These are phyloP conservation scores for Monosporozyma yasuniensis DNA, from an alignment of 805 yeast species.

Conservation along the genomic window DNA sequence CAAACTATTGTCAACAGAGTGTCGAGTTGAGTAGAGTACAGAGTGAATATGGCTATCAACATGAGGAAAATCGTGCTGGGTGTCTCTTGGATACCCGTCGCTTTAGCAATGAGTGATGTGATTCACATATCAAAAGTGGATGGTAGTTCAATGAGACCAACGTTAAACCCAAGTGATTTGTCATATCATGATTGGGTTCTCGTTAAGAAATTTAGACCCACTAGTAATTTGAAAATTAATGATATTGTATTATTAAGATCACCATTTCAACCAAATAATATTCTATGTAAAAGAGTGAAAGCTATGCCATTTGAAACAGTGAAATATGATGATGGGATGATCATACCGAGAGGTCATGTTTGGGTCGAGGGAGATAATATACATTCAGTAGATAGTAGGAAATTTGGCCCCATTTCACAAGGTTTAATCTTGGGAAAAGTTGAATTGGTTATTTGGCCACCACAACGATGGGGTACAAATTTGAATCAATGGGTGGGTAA, in stretches of 20 bases:
- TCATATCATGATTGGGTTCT: conserved; percentile 51
- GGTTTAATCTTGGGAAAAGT: conserved; percentile 79
- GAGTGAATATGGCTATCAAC: not conserved
- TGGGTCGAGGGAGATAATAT: conserved; percentile 95
- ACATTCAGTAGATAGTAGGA: conserved; percentile 77
- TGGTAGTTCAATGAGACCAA: conserved; percentile 85
- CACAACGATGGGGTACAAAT: conserved; percentile 39
- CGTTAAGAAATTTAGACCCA: conserved; percentile 24
- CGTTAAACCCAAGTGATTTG: conserved; percentile 60
- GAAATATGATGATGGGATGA: conserved; percentile 36
- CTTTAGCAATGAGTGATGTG: conserved; percentile 58
- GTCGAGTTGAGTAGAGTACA: not conserved
- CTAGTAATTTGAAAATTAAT: conserved; percentile 32
- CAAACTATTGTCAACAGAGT: no score
- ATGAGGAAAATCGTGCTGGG: conserved; percentile 27
- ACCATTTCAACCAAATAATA: conserved; percentile 67
- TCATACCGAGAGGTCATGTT: conserved; percentile 68
- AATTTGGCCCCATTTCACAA: conserved; percentile 79
- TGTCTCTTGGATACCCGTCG: conserved; percentile 74
- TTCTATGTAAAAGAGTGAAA: conserved; percentile 72
- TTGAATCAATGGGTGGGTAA: conserved; percentile 19
- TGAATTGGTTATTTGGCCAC: conserved; percentile 61
- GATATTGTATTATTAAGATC: conserved; percentile 74
- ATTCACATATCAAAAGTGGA: conserved; percentile 63
- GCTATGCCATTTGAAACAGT: conserved; percentile 30